Evolutionary conservation across 257 asterid species (phyloP).

Genomic region (Penstemon davidsonii): DNA sequence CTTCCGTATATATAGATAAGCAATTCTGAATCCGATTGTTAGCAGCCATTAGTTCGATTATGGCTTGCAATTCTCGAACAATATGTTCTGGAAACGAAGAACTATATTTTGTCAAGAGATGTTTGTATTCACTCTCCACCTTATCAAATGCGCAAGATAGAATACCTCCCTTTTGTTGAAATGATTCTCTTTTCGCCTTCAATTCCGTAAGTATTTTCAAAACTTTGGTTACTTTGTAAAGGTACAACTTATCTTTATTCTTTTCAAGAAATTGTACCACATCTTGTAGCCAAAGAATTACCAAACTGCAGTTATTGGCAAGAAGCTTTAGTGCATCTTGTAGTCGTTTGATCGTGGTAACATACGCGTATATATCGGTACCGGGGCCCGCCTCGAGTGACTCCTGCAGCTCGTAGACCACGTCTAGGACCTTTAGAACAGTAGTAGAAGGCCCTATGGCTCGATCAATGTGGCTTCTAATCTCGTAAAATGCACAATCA

Average conservation of each 20-base stretch:
- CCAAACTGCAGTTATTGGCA: slow-evolving; percentile 53
- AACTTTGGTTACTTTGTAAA: slow-evolving; percentile 37
- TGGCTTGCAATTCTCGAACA: slow-evolving; percentile 49
- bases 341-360: slow-evolving; percentile 46
- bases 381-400: slow-evolving; percentile 37
- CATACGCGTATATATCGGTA: slow-evolving; percentile 32
- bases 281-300: slow-evolving; percentile 72
- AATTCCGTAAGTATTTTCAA: slow-evolving; percentile 46
- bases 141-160: slow-evolving; percentile 44
- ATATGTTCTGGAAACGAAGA: slow-evolving; percentile 31
- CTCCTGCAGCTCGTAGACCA: slow-evolving; percentile 52
- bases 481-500: slow-evolving; percentile 49
- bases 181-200: slow-evolving; percentile 38
- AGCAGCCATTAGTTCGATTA: slow-evolving; percentile 48
- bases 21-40: slow-evolving; percentile 50
- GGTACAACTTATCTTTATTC: slow-evolving; percentile 39
- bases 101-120: slow-evolving; percentile 33
- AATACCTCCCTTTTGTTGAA: slow-evolving; percentile 41
- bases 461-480: slow-evolving; percentile 44
- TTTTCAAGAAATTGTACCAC: slow-evolving; percentile 40
- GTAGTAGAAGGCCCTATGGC: slow-evolving; percentile 66
- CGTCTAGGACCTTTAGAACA: slow-evolving; percentile 47
- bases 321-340: slow-evolving; percentile 70
- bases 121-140: slow-evolving; percentile 54
- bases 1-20: slow-evolving; percentile 47